These are phyloP conservation scores for Selenicereus undatus DNA, from an alignment of 148 eudicot species.

Conservation along the genomic window DNA sequence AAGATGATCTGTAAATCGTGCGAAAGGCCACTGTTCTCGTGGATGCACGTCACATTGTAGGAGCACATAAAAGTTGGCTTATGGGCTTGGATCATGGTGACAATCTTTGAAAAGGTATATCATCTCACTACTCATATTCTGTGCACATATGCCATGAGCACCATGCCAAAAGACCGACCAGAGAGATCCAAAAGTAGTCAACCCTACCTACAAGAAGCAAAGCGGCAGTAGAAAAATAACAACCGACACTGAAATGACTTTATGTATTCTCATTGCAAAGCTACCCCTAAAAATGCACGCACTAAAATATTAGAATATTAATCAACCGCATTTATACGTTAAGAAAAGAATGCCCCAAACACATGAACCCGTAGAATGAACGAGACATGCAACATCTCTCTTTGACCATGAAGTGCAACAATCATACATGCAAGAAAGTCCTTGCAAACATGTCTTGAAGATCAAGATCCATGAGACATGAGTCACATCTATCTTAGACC, in stretches of 20 bases:
- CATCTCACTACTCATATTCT: neutral
- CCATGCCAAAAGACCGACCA: neutral
- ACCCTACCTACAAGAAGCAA: neutral
- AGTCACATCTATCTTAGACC: neutral
- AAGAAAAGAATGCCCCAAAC: neutral
- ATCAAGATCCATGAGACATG: neutral
- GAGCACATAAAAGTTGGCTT: neutral
- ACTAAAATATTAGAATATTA: neutral
- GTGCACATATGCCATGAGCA: neutral
- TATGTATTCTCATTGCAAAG: constrained; percentile 1
- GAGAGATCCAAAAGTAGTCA: neutral
- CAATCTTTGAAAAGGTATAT: too few relatives aligned
- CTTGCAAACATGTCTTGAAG: neutral
- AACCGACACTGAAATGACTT: neutral
- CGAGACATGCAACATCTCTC: neutral
- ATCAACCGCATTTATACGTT: neutral
- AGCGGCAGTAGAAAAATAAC: neutral
- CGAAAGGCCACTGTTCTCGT: neutral
- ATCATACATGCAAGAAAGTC: neutral
- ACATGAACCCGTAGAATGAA: neutral
- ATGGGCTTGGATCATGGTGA: neutral
- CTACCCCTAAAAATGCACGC: neutral
- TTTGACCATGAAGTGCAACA: neutral
- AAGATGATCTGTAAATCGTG: constrained; percentile 7
- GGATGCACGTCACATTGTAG: neutral